Evolutionary conservation across 2,329 filamentous ascomycete genomes (phyloP), one percentile per base, ranked within the genome.

Genomic region (Ophiostoma tasmaniense): DNA sequence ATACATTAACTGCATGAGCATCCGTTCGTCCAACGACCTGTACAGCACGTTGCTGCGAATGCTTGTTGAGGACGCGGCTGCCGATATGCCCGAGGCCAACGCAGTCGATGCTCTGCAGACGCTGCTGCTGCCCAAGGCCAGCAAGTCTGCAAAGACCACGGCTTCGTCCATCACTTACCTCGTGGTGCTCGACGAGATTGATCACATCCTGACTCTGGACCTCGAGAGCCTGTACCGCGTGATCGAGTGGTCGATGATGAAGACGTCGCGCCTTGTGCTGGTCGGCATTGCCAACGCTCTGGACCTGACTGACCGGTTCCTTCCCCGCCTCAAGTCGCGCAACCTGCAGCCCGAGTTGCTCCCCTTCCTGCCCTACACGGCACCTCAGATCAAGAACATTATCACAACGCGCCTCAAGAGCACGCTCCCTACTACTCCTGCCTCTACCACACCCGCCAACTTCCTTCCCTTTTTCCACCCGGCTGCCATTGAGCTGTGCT

Each of bases 1-100:
- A 2, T 94, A 93, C 75, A 85, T 99, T 82, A 99, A 99, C 77
- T 99, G 95, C 79, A 97, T 97, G 89, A 97, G 93, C 79, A 89
- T 97, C 79, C 96, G 95, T 75, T 92, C 88, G 42, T 91, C 93
- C 1, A 89, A 88, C 73, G 93, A 97, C 76, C 84, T 99, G 28
- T 96, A 96, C 78, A 84, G 85, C 71, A 93, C 89, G 25, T 81
- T 99, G 22, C 80, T 94, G 14, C 88, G 91, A 68, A 86, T 94
- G 59, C 81, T 89, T 22, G 37, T 35, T 11, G 66, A 42, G 22
- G 45, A 45, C 20, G 39, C 39, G 20, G 50, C 67, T 17, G 66
- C 52, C 1, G 65, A 84, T 39, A 77, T 88, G 45, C 79, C 84
- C 11, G 90, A 91, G 73, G 85, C 85, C 71, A 87, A 91, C 66